Evolutionary conservation across 192 early-diverging fungal species (phyloP).

Genomic region (Endogone sp.): DNA sequence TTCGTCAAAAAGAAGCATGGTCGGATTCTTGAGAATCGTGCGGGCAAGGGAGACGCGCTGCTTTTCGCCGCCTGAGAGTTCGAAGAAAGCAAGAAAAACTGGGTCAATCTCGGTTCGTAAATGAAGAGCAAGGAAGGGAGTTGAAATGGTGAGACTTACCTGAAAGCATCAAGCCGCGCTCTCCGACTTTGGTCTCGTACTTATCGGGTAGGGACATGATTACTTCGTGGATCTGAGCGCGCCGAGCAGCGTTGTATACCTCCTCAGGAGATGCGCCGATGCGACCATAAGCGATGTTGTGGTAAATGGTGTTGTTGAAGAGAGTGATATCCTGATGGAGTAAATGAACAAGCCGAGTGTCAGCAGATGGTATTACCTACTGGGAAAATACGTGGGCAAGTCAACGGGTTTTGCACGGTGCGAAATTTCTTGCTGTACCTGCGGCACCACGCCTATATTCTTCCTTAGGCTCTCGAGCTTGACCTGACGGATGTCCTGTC

Average conservation of each 20-base stretch:
- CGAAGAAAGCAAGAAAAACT: background rate
- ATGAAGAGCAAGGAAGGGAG: too few relatives aligned
- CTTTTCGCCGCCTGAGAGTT: slow-evolving; percentile 54
- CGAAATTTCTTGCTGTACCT: too few relatives aligned
- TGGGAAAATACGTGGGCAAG: background rate
- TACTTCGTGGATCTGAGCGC: slow-evolving; percentile 58
- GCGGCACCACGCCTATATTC: slow-evolving; percentile 84
- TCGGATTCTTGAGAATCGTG: slow-evolving; percentile 89
- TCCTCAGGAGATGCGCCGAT: slow-evolving; percentile 60
- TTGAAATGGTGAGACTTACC: slow-evolving; percentile 15
- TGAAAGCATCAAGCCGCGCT: slow-evolving; percentile 67
- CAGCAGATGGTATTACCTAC: too few relatives aligned
- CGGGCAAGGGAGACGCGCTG: slow-evolving; percentile 80
- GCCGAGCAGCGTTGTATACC: slow-evolving; percentile 48
- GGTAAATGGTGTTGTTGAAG: slow-evolving; percentile 89
- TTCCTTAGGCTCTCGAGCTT: slow-evolving; percentile 75
- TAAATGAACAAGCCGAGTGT: too few relatives aligned
- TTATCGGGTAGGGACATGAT: slow-evolving; percentile 54
- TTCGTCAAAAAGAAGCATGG: slow-evolving; percentile 88
- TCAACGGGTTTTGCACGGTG: too few relatives aligned
- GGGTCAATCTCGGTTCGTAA: too few relatives aligned
- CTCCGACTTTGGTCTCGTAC: slow-evolving; percentile 68
- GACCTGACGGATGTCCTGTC: slow-evolving; percentile 76
- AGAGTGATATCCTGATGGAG: slow-evolving; percentile 84
- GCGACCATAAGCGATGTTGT: slow-evolving; percentile 92